Conservation (phyloP, 768 basidiomycete genomes). For the Lyophyllum shimeji region DNA sequence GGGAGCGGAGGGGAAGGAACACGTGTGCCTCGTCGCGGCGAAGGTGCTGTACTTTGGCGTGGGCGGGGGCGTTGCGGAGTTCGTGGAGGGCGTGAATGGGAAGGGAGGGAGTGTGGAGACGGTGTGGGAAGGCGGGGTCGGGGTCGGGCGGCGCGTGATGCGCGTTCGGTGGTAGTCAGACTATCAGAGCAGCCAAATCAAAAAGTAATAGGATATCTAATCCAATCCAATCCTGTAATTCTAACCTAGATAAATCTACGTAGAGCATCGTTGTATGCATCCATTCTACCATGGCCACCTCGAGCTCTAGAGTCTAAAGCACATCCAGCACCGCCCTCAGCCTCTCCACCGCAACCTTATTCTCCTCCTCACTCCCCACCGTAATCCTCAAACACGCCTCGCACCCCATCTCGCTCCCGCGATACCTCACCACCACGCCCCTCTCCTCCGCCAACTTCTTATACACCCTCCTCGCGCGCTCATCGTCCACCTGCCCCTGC, state of each 20-base stretch:
- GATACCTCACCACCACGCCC: slow-evolving; percentile 88
- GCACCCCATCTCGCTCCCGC: slow-evolving; percentile 87
- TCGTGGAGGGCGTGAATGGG: slow-evolving; percentile 54
- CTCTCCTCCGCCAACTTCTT: slow-evolving; percentile 79
- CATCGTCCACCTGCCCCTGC: slow-evolving; percentile 51
- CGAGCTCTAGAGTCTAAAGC: too few species aligned
- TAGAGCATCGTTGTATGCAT: too few species aligned
- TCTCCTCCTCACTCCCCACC: slow-evolving; percentile 84
- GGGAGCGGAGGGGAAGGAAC: background rate
- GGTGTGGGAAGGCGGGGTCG: slow-evolving; percentile 64
- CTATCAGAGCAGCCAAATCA: too few species aligned
- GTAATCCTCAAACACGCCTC: slow-evolving; percentile 87
- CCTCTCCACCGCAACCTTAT: slow-evolving; percentile 52
- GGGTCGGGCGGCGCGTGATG: slow-evolving; percentile 77
- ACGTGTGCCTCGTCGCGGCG: slow-evolving; percentile 76
- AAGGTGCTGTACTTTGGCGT: slow-evolving; percentile 96
- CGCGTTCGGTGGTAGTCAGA: slow-evolving; percentile 49
- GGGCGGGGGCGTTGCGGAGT: slow-evolving; percentile 82
- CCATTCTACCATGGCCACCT: too few species aligned
- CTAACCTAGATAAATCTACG: too few species aligned
- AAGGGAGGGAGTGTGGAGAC: slow-evolving; percentile 47
- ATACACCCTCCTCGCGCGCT: slow-evolving; percentile 66
- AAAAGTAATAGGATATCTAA: too few species aligned
- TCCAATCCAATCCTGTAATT: background rate
- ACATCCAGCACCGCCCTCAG: slow-evolving; percentile 47